Evolutionary conservation across 768 basidiomycete genomes (phyloP), one percentile per base, ranked within the genome.

Genomic region (Mycena albidolilacea): DNA sequence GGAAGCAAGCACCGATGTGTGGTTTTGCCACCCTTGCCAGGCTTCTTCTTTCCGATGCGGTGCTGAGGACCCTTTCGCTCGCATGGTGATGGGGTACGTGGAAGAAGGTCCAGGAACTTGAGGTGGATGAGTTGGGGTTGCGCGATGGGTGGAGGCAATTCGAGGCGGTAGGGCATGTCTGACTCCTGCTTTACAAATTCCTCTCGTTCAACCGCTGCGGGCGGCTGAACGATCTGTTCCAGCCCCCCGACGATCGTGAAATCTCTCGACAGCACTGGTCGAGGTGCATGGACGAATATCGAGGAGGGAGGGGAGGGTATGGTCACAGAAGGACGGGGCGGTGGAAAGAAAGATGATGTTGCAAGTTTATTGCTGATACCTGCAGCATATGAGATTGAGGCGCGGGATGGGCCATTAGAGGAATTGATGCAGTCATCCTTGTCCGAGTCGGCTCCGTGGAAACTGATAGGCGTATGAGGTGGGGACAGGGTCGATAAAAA

Each of bases 391-490:
- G 60, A 7, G 62, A 52, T 23, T 1, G 21, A 46, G 15, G 30
- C 4, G 30, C 30, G 30, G 30, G 50, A 59, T 30, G 59, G 23
- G 48, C n/a, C 21, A 3, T n/a, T 38, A 17, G n/a, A 21, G 17
- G 30, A 39, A 50, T 5, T n/a, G 54, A 30, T 35, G 38, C 23
- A n/a, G 30, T 5, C 65, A 46, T 46, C 17, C 0, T 30, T 35
- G 4, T 71, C 52, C 7, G 41, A 55, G 46, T 70, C 63, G 63
- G 44, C 54, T 30, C 38, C 37, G 30, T 30, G 30, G 52, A 21
- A 58, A 67, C 41, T 67, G 60, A 62, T 63, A 67, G 66, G 65
- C 65, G 66, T 55, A 23, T 12, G 54, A 7, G 70, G 50, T 52
- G 71, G 60, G 23, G 71, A 67, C 60, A 66, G 44, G 43, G 59